Conservation (phyloP, 2,329 filamentous ascomycete species). For the Mycosphaerelloides madeirae region DNA sequence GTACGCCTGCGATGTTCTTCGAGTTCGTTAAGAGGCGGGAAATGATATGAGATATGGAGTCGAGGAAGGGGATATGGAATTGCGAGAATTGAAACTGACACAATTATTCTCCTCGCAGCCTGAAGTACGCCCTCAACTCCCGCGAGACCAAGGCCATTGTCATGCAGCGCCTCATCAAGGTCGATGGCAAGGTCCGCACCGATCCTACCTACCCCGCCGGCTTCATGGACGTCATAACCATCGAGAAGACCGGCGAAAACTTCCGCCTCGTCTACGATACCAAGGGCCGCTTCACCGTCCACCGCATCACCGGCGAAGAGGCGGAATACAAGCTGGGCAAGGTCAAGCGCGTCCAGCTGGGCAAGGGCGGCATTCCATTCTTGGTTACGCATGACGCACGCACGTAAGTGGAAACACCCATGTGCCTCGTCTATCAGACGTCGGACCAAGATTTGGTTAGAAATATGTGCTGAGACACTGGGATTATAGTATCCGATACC, state of each 20-base stretch:
- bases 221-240: constrained; percentile 99
- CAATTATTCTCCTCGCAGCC: constrained; percentile 54
- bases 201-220: constrained; percentile 95
- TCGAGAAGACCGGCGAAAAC: constrained; percentile 99
- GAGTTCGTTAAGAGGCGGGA: no score
- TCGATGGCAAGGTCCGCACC: constrained; percentile 99
- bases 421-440: constrained; percentile 86
- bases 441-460: constrained; percentile 98
- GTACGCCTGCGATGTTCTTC: constrained; percentile 32
- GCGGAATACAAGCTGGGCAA: constrained; percentile 99
- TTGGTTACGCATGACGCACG: constrained; percentile 99
- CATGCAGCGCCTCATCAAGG: constrained; percentile 99
- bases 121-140: constrained; percentile 99
- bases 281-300: constrained; percentile 99
- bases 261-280: constrained; percentile 99
- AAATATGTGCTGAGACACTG: constrained; percentile 26
- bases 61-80: not conserved
- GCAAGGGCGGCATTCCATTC: constrained; percentile 99
- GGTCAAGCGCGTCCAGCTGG: constrained; percentile 99
- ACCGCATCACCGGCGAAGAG: constrained; percentile 98
- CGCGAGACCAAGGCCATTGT: constrained; percentile 97
- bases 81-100: constrained; percentile 8
- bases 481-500: constrained; percentile 85
- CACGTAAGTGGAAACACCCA: constrained; percentile 81
- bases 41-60: not conserved